A percentile compares a stretch with the other conserved stretches of the same genome.
These are phyloP conservation scores for Ceratonia siliqua DNA, from an alignment of 306 rosid species.

Conservation along the genomic window DNA sequence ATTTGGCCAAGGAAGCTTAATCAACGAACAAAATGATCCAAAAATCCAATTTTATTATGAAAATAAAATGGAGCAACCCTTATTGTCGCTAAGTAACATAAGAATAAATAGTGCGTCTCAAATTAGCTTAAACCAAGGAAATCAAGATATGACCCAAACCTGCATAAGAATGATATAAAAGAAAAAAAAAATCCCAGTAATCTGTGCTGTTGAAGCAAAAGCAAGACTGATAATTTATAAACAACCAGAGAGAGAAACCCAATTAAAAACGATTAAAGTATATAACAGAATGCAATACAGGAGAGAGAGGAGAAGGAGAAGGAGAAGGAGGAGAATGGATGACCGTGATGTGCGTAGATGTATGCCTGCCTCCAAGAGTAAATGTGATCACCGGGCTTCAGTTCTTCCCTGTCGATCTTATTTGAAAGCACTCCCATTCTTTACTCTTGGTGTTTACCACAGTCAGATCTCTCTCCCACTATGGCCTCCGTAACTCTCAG, in stretches of 20 bases:
- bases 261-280: background rate
- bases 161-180: background rate
- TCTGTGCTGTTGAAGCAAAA: background rate
- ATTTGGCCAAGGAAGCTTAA: background rate
- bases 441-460: background rate
- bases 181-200: background rate
- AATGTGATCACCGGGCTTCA: conserved; percentile 75
- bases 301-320: background rate
- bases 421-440: conserved; percentile 69
- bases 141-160: background rate
- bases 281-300: background rate
- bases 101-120: background rate
- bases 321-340: conserved; percentile 8
- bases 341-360: conserved; percentile 79
- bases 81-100: background rate
- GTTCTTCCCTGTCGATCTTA: conserved; percentile 45
- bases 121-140: background rate
- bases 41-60: background rate
- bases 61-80: background rate
- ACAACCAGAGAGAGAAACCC: background rate
- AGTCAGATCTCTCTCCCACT: background rate
- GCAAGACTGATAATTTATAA: background rate
- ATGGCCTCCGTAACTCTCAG: background rate
- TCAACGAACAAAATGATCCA: background rate
- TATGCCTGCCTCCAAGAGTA: conserved; percentile 80